Conservation (phyloP, 1,284 basidiomycete genomes). For the Austroboletus niveus region DNA sequence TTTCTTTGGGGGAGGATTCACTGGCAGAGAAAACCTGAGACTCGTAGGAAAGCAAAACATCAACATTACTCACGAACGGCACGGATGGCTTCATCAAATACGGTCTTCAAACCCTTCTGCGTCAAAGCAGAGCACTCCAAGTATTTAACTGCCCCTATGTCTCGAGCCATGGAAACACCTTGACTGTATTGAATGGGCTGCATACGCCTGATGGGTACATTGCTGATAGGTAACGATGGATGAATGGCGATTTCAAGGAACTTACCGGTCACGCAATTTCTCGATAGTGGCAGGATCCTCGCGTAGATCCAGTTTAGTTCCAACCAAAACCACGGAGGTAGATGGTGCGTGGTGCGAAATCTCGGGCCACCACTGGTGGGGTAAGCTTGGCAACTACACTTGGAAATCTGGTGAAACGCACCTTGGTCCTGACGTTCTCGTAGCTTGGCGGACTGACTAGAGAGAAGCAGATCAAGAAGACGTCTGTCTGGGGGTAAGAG, state of each 20-base stretch:
- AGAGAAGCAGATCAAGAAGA: constrained; percentile 99
- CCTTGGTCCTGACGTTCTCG: constrained; percentile 98
- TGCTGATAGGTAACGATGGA: constrained; percentile 11
- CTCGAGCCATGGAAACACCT: constrained; percentile 88
- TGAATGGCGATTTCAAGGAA: constrained; percentile 3
- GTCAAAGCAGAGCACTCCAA: constrained; percentile 97
- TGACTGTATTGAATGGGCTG: constrained; percentile 90
- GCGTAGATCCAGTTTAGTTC: constrained; percentile 96
- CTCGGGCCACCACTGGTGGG: constrained; percentile 87
- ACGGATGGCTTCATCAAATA: constrained; percentile 96
- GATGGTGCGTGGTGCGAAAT: constrained; percentile 96
- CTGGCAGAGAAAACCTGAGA: constrained; percentile 38
- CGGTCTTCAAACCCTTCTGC: constrained; percentile 95
- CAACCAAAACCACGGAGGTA: constrained; percentile 93
- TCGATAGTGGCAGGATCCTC: constrained; percentile 92
- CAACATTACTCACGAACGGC: constrained; percentile 71
- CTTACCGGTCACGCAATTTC: constrained; percentile 87
- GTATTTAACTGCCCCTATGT: constrained; percentile 96
- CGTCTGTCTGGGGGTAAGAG: constrained; percentile 98
- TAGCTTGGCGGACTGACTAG: constrained; percentile 96
- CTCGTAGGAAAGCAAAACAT: constrained; percentile 3
- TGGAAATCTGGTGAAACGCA: constrained; percentile 34
- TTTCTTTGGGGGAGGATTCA: constrained; percentile 70
- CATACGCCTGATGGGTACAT: constrained; percentile 68
- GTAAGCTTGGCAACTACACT: constrained; percentile 6